Base-by-base conservation (phyloP, 106 monocot genomes). In the Allium sativum region DNA sequence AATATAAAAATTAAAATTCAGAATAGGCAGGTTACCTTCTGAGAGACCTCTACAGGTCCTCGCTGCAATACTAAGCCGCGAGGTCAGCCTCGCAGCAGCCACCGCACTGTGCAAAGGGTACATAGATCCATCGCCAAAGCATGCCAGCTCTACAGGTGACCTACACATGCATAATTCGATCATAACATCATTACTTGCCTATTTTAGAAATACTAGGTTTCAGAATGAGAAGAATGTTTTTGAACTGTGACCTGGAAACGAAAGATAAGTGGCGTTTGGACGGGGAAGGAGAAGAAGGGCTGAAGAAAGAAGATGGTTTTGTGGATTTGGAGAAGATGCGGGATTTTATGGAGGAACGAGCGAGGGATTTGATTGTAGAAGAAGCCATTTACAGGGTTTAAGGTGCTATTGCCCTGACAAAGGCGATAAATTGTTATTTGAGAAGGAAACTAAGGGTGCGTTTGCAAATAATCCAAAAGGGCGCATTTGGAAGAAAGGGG, bases 1-100 rank as follows among this genome's bases (percentile, higher is more conserved):
- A 15, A 13, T 7, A n/a, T 15, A 58, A 58, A 58, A 58, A 58
- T 42, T 58, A 58, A 63, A 44, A 66, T 76, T 83, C 83, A 57
- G 83, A 79, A 79, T 60, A 84, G 79, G 84, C 84, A 84, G 84
- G 84, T 65, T 84, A 84, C 84, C 84, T 74, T 84, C 76, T 58
- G 73, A 80, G 40, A 84, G 73, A 56, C 66, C 80, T 18, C 76
- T 48, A 66, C 80, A 80, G 73, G 70, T 67, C 42, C 75, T 48
- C 7, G 84, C 70, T 8, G 80, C 19, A 52, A 67, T 56, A 73
- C 84, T 84, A 53, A 84, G 68, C 19, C 84, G 65, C 42, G 84
- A 84, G 42, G 70, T 84, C 71, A 84, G 68, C 73, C 84, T 79
- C 48, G 84, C 84, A 58, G 66, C 76, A 11, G 84, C 84, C 45